Base-by-base conservation (phyloP, 345 rosid species). In the Ceriops decandra region DNA sequence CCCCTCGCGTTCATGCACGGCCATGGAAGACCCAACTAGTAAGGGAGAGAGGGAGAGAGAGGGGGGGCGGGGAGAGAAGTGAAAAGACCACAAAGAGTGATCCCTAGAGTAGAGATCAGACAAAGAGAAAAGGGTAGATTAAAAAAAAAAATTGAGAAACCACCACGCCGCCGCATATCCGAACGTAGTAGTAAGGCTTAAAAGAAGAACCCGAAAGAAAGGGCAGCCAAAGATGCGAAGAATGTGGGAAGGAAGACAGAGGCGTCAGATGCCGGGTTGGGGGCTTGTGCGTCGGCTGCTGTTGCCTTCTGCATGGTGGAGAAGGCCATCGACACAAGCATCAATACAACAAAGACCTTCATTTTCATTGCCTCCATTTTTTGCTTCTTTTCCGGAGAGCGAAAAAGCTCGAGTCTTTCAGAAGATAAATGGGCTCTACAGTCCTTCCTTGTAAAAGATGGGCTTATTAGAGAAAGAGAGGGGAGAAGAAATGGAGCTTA, bases 281-380 rank as follows among this genome's bases (percentile, higher is more conserved):
- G 87, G 1, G 87, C 77, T 20, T 85, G 87, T 19, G 75, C 65
- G 0, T 79, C 80, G 7, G 81, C 83, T 32, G 85, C 85, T 0
- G 77, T 62, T 2, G 62, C 84, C 57, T 71, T 71, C 46, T 79
- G 68, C 35, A 79, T 54, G 19, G 68, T 47, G 2, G 77, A 77
- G 36, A 64, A 22, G 24, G 82, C 77, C 83, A 72, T 74, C 68
- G 80, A 62, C 22, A 66, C 73, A 7, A 76, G 68, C 74, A 74
- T 31, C 72, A 76, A 31, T 27, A 72, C 73, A 5, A 63, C 66
- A 38, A 76, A 36, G 4, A 76, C 7, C 49, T 72, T 80, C 81
- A 76, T 72, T 66, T 73, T 81, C 80, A 74, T 71, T 64, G 81
- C 79, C 70, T 73, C 83, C 80, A 76, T 76, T 63, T 30, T 19